Evolutionary conservation across 345 rosid genomes (phyloP).

Genomic region (Eucalyptus cloeziana): DNA sequence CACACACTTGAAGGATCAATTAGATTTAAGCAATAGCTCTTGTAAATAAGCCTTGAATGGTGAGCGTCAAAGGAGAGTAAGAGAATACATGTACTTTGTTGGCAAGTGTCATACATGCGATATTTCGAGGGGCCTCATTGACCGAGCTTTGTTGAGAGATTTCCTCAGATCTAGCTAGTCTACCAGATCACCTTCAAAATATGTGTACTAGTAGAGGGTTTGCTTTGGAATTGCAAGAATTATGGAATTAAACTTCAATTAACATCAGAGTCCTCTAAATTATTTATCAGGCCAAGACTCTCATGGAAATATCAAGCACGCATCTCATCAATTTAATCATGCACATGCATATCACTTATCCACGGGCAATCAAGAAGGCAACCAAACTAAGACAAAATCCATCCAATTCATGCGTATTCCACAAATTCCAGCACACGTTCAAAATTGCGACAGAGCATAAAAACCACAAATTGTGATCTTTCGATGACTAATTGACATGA

Average conservation of each 20-base stretch:
- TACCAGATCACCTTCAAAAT: not conserved
- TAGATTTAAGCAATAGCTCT: not conserved
- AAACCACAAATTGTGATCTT: fast-evolving
- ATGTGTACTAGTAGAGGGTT: too few relatives aligned
- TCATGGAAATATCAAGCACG: not conserved
- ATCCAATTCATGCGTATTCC: too few relatives aligned
- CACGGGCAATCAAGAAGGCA: not conserved
- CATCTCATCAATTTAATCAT: not conserved
- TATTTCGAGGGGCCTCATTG: not conserved
- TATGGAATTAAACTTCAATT: not conserved
- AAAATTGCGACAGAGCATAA: not conserved
- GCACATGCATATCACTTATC: too few relatives aligned
- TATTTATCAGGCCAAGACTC: not conserved
- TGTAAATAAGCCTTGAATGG: not conserved
- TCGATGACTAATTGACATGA: not conserved
- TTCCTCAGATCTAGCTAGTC: too few relatives aligned
- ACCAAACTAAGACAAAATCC: not conserved
- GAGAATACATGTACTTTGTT: not conserved
- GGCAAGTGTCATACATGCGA: not conserved
- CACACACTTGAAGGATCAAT: not conserved
- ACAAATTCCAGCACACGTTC: not conserved
- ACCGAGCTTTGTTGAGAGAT: too few relatives aligned
- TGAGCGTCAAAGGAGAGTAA: fast-evolving
- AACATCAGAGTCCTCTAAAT: too few relatives aligned
- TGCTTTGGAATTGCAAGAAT: not conserved